These are phyloP conservation scores for Endocalyx cinctus DNA, from an alignment of 2,329 filamentous ascomycete species.

Conservation along the genomic window DNA sequence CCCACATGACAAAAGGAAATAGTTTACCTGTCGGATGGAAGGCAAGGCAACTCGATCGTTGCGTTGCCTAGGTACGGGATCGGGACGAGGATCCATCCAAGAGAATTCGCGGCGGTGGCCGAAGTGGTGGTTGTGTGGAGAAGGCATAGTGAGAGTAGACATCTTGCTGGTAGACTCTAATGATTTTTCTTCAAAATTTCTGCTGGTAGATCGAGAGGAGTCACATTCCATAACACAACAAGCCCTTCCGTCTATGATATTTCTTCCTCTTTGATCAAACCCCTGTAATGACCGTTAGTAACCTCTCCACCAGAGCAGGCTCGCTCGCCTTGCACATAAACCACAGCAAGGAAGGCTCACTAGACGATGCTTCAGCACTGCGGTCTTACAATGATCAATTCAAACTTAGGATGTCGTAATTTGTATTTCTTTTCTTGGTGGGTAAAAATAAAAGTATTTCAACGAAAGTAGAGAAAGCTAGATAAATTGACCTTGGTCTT, in stretches of 20 bases:
- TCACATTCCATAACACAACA: conserved; percentile 37
- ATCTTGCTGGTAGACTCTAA: conserved; percentile 33
- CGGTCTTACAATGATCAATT: no score
- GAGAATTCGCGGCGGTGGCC: conserved; percentile 35
- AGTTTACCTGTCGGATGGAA: conserved; percentile 47
- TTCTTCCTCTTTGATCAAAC: conserved; percentile 2
- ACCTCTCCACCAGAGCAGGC: background rate
- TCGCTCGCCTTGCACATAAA: no score
- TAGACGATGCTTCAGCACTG: no score
- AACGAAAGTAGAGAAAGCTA: conserved; percentile 9
- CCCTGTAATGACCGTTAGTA: conserved; percentile 10
- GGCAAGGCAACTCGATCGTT: conserved; percentile 42
- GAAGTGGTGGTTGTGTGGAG: conserved; percentile 33
- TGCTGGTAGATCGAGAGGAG: conserved; percentile 26
- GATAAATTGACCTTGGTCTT: no score
- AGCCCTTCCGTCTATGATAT: background rate
- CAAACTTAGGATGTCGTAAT: no score
- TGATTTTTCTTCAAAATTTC: conserved; percentile 19
- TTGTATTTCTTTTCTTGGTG: conserved; percentile 5
- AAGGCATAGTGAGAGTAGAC: conserved; percentile 46
- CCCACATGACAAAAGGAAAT: background rate
- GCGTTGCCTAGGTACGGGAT: conserved; percentile 30
- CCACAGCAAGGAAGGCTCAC: no score
- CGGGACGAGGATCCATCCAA: conserved; percentile 35
- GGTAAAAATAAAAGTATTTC: conserved; percentile 1